phyloP scores from a whole-genome alignment of 2,329 filamentous ascomycete species.

The Colletotrichum incanum region DNA sequence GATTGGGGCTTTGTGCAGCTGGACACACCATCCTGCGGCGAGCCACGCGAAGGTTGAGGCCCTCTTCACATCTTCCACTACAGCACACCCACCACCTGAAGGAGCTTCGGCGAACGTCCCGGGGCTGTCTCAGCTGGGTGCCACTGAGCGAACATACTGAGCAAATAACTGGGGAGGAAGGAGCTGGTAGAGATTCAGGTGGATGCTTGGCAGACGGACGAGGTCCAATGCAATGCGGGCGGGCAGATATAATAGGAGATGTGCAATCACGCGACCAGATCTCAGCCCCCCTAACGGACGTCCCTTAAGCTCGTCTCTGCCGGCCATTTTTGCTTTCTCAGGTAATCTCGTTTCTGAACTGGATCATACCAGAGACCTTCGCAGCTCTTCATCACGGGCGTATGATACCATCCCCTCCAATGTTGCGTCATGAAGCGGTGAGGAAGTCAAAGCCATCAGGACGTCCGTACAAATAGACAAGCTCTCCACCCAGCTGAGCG shows the following conservation, averaged over 20 bases:
- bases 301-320: conserved; percentile 14
- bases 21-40: conserved; percentile 32
- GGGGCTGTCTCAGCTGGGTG: conserved; percentile 24
- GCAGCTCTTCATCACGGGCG: conserved; percentile 10
- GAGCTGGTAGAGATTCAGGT: conserved; percentile 2
- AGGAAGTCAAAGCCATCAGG: conserved; percentile 32
- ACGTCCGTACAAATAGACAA: conserved; percentile 23
- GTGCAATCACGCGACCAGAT: conserved; percentile 38
- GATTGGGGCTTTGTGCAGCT: conserved; percentile 11
- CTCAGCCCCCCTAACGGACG: conserved; percentile 18
- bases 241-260: conserved; percentile 6
- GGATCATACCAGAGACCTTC: conserved; percentile 10
- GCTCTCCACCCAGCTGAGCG: conserved; percentile 15
- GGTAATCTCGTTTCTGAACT: conserved; percentile 28
- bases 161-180: neutral
- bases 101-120: conserved; percentile 25
- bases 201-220: neutral
- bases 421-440: conserved; percentile 44
- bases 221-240: neutral
- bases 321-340: neutral
- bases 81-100: neutral
- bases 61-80: neutral
- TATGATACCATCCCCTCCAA: conserved; percentile 43
- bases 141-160: neutral
- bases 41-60: conserved; percentile 4